These are phyloP conservation scores for Cryptococcus sp. DNA, from an alignment of 1,284 basidiomycete species.

Conservation along the genomic window DNA sequence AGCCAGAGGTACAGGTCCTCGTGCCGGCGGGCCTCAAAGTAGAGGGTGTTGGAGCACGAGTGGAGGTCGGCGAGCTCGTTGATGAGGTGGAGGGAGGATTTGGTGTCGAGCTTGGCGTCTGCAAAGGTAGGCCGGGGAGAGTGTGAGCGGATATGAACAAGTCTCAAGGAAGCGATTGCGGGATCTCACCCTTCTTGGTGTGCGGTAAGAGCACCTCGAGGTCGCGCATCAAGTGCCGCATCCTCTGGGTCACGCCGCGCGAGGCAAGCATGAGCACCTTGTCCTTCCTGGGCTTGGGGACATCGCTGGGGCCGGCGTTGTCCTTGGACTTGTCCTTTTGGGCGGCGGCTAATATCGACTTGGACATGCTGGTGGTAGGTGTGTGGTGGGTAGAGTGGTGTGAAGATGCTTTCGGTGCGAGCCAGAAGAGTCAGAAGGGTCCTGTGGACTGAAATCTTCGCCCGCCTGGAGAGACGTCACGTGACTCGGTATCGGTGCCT, in stretches of 20 bases:
- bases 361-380: conserved; percentile 1
- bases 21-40: conserved; percentile 93
- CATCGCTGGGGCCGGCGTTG: conserved; percentile 11
- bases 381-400: too few species aligned
- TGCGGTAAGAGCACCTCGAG: conserved; percentile 87
- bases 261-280: conserved; percentile 86
- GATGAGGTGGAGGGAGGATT: conserved; percentile 87
- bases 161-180: neutral
- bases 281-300: conserved; percentile 53
- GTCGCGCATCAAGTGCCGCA: conserved; percentile 97
- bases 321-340: conserved; percentile 20
- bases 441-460: conserved; percentile 1
- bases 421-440: neutral
- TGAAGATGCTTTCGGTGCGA: neutral
- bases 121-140: conserved; percentile 1
- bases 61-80: conserved; percentile 97
- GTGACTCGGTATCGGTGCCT: neutral
- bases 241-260: conserved; percentile 89
- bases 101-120: conserved; percentile 97
- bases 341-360: conserved; percentile 1
- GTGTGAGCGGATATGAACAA: neutral
- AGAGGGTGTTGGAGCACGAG: conserved; percentile 96
- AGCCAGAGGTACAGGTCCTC: conserved; percentile 98
- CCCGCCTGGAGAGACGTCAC: neutral
- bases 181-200: conserved; percentile 81